Base-by-base conservation (phyloP, 192 early-diverging fungal species). In the Coemansia sp. region DNA sequence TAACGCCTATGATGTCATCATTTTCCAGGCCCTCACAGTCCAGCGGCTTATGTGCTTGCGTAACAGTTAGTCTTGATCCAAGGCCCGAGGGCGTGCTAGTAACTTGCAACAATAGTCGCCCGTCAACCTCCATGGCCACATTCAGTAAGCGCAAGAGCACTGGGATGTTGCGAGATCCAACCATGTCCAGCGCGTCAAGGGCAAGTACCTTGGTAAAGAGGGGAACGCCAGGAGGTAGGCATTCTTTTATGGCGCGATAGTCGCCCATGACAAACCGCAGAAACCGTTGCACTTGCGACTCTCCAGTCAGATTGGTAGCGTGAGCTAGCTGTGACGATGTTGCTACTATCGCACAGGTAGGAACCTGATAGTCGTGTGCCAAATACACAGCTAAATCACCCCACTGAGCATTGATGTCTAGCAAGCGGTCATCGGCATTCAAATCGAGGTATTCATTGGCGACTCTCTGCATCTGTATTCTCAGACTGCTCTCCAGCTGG, bases 311-410 rank as follows among this genome's bases (percentile, higher is more conserved):
- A 27, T 74, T 78, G 9, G 75, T 66, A 21, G 83, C 83, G 31
- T 84, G 75, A 0, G 68, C 64, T 14, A 79, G 75, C 66, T 80
- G 83, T 44, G 74, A 68, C 5, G 74, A 33, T 16, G 78, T 80
- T 24, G 71, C 53, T 0, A 78, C 72, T 1, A 80, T 57, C 3
- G 74, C 78, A 59, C 70, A 73, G 13, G 78, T 79, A 6, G 71
- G 74, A 3, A 77, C 73, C 19, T 71, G 68, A 24, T 64, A 72
- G 53, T 75, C 73, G 57, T 79, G 78, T 2, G 74, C 72, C 59
- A 80, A 44, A 16, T 77, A 80, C 39, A 84, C 74, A 7, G 78
- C 74, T 63, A 85, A n/a, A 35, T 80, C 78, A 35, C 83, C 83
- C 83, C 83, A 85, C 44, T 75, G 75, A 36, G 75, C 69, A 40